These are phyloP conservation scores for Taphrina confusa DNA, from an alignment of 1,139 yeast genomes.

Conservation along the genomic window DNA sequence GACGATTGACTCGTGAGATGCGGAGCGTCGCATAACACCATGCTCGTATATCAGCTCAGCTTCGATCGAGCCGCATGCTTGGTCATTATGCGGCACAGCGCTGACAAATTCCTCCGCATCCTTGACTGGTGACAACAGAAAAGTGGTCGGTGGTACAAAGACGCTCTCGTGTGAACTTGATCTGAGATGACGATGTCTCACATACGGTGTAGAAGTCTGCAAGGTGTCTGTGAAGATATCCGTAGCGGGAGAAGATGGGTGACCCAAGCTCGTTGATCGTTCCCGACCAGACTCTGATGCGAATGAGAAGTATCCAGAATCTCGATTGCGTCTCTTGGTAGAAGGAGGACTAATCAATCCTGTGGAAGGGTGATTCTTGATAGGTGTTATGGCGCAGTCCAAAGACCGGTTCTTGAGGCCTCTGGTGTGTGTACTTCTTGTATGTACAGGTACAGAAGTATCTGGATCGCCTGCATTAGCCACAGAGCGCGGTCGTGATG, in stretches of 20 bases:
- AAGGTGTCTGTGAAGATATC: neutral
- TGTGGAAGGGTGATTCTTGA: neutral
- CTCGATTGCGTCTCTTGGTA: neutral
- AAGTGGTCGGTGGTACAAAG: neutral
- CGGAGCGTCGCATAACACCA: neutral
- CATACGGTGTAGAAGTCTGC: neutral
- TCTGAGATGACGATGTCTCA: neutral
- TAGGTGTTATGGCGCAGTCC: neutral
- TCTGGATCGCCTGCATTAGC: neutral
- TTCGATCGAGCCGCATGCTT: no score
- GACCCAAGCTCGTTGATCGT: conserved; percentile 6
- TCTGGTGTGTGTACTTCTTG: neutral
- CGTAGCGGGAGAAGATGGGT: conserved; percentile 15
- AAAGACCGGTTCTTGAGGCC: neutral
- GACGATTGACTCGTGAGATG: conserved; percentile 26
- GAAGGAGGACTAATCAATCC: conserved; percentile 22
- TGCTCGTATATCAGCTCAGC: no score
- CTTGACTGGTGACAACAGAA: neutral
- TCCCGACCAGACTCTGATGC: conserved; percentile 12
- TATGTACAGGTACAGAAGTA: neutral
- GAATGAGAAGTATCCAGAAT: conserved; percentile 32
- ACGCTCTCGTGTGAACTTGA: conserved; percentile 19
- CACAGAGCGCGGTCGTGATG: neutral
- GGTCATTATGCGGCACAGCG: no score
- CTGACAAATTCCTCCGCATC: no score